A percentile compares a stretch with the other conserved stretches of the same genome.
Evolutionary conservation across 2,329 filamentous ascomycete genomes (phyloP).

Genomic region (Coniochaeta prunicola): DNA sequence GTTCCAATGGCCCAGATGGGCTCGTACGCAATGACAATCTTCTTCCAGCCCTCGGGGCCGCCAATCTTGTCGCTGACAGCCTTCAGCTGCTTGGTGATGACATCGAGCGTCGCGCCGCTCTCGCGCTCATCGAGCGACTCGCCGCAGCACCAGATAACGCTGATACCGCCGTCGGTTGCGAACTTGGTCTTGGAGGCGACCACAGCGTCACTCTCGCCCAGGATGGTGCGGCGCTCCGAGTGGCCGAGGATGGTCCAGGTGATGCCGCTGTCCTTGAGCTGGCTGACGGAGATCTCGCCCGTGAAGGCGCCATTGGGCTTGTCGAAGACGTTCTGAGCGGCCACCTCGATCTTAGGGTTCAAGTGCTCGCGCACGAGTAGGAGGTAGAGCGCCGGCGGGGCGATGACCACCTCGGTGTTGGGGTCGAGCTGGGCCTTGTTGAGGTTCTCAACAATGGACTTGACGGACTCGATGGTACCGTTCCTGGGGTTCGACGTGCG

Average conservation of each 20-base stretch:
- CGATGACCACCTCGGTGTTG: conserved; percentile 85
- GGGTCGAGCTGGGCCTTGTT: conserved; percentile 78
- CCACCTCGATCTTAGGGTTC: conserved; percentile 70
- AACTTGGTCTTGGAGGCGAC: conserved; percentile 93
- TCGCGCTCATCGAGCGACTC: conserved; percentile 93
- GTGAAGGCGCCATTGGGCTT: conserved; percentile 96
- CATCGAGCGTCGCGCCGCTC: conserved; percentile 73
- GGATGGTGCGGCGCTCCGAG: conserved; percentile 86
- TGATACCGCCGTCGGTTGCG: conserved; percentile 77
- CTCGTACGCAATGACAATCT: conserved; percentile 96
- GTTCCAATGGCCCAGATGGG: conserved; percentile 96
- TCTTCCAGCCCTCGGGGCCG: conserved; percentile 66
- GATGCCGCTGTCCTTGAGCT: conserved; percentile 84
- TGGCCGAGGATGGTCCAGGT: conserved; percentile 90
- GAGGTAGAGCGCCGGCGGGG: conserved; percentile 87
- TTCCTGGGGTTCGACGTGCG: conserved; percentile 56
- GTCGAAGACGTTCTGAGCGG: conserved; percentile 95
- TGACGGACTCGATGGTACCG: conserved; percentile 83
- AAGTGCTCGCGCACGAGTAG: conserved; percentile 75
- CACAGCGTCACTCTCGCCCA: conserved; percentile 78
- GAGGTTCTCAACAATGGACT: conserved; percentile 81
- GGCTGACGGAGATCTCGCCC: conserved; percentile 87
- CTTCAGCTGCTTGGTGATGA: conserved; percentile 77
- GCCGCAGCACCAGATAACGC: conserved; percentile 95
- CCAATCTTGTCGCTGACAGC: conserved; percentile 63